Conservation (phyloP, 2,329 filamentous ascomycete genomes). For the Fusarium nisikadoi region DNA sequence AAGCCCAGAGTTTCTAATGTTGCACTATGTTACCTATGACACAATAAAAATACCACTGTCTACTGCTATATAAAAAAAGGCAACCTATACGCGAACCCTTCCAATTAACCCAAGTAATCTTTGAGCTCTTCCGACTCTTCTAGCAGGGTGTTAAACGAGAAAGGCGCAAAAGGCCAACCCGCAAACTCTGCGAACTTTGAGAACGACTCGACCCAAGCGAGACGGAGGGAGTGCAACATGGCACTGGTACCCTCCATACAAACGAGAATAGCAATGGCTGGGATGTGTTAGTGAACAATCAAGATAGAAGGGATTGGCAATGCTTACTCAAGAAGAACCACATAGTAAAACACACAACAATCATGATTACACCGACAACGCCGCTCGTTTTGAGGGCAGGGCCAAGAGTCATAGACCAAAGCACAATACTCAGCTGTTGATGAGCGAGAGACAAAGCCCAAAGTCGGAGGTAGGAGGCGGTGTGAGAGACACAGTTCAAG, state of each 20-base stretch:
- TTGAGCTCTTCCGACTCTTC: slow-evolving; percentile 80
- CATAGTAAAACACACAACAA: slow-evolving; percentile 83
- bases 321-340: slow-evolving; percentile 84
- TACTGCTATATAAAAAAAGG: slow-evolving; percentile 45
- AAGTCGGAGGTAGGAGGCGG: slow-evolving; percentile 96
- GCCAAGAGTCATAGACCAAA: slow-evolving; percentile 95
- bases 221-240: slow-evolving; percentile 90
- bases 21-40: slow-evolving; percentile 45
- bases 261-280: slow-evolving; percentile 73
- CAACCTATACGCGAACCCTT: slow-evolving; percentile 8
- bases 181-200: slow-evolving; percentile 96
- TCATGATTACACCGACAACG: slow-evolving; percentile 77
- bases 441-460: slow-evolving; percentile 98
- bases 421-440: slow-evolving; percentile 94
- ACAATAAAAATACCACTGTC: slow-evolving; percentile 49
- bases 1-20: slow-evolving; percentile 39
- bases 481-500: slow-evolving; percentile 98
- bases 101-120: slow-evolving; percentile 61
- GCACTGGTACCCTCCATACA: slow-evolving; percentile 97
- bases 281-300: slow-evolving; percentile 39
- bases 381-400: slow-evolving; percentile 77
- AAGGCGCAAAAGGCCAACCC: slow-evolving; percentile 86
- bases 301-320: neutral
- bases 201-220: slow-evolving; percentile 98
- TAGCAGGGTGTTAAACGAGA: slow-evolving; percentile 84